Evolutionary conservation across 495 filamentous ascomycete genomes (phyloP), one percentile per base, ranked within the genome.

Genomic region (Tuber magnatum): DNA sequence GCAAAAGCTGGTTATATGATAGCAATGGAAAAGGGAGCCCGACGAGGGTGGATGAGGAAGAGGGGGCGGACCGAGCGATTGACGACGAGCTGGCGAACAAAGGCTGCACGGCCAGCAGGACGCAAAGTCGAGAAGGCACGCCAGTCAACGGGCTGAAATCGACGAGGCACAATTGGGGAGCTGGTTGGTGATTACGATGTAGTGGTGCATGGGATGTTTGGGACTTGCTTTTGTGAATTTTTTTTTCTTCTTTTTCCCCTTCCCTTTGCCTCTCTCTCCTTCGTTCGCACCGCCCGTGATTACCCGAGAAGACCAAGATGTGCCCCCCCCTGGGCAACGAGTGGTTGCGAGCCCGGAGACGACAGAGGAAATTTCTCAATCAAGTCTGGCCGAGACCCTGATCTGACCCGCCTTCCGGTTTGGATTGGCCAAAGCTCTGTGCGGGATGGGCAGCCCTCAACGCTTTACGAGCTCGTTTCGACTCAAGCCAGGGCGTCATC

Each of bases 61-160:
- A 74, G 74, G 70, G 75, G 69, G 74, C 65, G 71, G 73, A 69
- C 68, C 38, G 38, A 76, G 28, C 61, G 65, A 78, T 39, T 28
- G 48, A 75, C 75, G 69, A 77, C 76, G 71, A 74, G 73, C 69
- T 71, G 56, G 71, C 48, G 39, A 71, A 68, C 70, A 68, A 71
- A 70, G 73, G 72, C 76, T 79, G 77, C 77, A 79, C 72, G 77
- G 77, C 77, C 77, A 79, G 73, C 77, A 78, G 75, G 46, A 72
- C 70, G 73, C 70, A 77, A 75, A 72, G 38, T 46, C 42, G 72
- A 65, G 68, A 74, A 79, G 51, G 70, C 77, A 75, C 69, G 56
- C 56, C 14, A 65, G 56, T 65, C 56, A 65, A 65, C 28, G 28
- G 28, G 28, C 56, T 65, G 56, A 35, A 35, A 35, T 65, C 56